Percentiles rank a stretch among this genome's conserved stretches.
These are phyloP conservation scores for Tagetes patula DNA, from an alignment of 129 eudicot genomes.

Conservation along the genomic window DNA sequence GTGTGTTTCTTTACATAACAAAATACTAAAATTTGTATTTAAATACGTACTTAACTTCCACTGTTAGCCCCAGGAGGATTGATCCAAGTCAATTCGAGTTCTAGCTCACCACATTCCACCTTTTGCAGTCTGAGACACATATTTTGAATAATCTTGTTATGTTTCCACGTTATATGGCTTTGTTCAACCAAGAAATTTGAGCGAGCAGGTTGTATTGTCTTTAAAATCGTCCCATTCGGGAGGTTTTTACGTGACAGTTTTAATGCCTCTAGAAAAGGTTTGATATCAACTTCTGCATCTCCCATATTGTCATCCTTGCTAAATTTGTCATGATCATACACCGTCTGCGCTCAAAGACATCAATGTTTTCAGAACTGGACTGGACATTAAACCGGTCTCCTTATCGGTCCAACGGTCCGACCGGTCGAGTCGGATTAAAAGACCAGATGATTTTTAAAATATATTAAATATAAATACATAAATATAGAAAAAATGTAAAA, in stretches of 20 bases:
- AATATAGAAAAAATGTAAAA: too few relatives aligned
- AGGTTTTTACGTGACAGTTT: constrained; percentile 24
- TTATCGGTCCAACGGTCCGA: too few relatives aligned
- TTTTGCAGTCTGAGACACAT: constrained; percentile 41
- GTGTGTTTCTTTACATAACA: not conserved
- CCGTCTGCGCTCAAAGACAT: constrained; percentile 33
- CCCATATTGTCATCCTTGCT: constrained; percentile 60
- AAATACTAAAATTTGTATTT: not conserved
- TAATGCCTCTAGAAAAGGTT: constrained; percentile 33
- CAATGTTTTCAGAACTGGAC: not conserved
- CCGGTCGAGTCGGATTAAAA: too few relatives aligned
- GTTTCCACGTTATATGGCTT: constrained; percentile 36
- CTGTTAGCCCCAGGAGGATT: constrained; percentile 34
- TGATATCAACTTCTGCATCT: constrained; percentile 49
- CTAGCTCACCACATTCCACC: constrained; percentile 62
- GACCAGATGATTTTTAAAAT: too few relatives aligned
- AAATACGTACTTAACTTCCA: not conserved
- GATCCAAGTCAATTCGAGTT: constrained; percentile 43
- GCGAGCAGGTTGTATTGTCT: constrained; percentile 39
- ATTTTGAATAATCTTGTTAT: constrained; percentile 31
- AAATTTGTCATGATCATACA: constrained; percentile 54
- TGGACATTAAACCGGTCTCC: too few relatives aligned
- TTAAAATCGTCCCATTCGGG: constrained; percentile 39
- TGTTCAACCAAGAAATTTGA: constrained; percentile 45
- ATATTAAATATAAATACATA: too few relatives aligned